Evolutionary conservation across 768 basidiomycete species (phyloP).

Genomic region (Cyathus striatus): DNA sequence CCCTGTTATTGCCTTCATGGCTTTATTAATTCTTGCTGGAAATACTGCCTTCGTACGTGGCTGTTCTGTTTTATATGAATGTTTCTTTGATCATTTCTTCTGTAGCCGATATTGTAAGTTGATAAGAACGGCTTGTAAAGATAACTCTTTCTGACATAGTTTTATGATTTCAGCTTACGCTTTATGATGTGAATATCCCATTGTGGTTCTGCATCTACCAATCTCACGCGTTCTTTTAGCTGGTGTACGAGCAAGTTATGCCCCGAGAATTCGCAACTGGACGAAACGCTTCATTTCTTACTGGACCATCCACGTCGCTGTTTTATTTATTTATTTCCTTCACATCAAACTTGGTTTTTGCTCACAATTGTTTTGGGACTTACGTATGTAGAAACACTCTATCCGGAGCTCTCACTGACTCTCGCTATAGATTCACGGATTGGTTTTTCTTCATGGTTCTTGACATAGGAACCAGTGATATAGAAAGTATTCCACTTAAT

Average conservation of each 20-base stretch:
- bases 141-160: not conserved
- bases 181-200: constrained; percentile 63
- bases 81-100: constrained; percentile 1
- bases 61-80: not conserved
- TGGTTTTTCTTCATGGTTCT: constrained; percentile 89
- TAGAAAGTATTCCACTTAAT: constrained; percentile 65
- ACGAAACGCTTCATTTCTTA: constrained; percentile 85
- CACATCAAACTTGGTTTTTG: constrained; percentile 93
- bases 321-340: constrained; percentile 86
- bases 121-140: not conserved
- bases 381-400: constrained; percentile 45
- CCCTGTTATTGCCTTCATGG: constrained; percentile 68
- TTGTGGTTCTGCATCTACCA: not conserved
- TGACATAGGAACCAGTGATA: constrained; percentile 73
- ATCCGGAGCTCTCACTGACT: not conserved
- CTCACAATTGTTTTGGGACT: constrained; percentile 60
- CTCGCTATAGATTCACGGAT: constrained; percentile 58
- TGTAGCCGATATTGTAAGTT: constrained; percentile 81
- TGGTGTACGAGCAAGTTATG: constrained; percentile 69
- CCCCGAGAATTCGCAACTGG: constrained; percentile 49
- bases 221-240: too few species aligned
- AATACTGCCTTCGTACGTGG: constrained; percentile 90
- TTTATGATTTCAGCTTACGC: constrained; percentile 50
- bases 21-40: constrained; percentile 79
- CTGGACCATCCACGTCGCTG: constrained; percentile 93